Percentiles rank a stretch among this genome's conserved stretches.
phyloP scores from a whole-genome alignment of 805 yeast genomes.

The Saccharomycopsis javanensis region DNA sequence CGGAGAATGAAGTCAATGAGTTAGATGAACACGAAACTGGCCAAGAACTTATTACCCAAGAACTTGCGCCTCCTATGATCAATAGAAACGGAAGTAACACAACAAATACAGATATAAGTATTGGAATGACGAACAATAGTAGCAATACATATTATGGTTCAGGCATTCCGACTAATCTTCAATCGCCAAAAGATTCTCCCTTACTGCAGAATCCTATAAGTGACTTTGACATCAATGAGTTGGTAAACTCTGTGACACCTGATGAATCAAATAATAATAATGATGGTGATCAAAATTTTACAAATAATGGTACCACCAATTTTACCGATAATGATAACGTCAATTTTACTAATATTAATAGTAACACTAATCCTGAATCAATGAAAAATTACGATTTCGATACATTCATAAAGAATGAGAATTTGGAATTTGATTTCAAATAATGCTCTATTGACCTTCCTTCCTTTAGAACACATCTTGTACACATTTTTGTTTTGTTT shows the following conservation, averaged over 20 bases:
- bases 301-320: neutral
- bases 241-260: neutral
- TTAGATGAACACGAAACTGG: neutral
- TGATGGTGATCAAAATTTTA: neutral
- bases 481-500: neutral
- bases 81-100: slow-evolving; percentile 1
- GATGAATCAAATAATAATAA: neutral
- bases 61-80: neutral
- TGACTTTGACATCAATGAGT: neutral
- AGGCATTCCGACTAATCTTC: neutral
- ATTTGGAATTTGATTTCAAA: slow-evolving; percentile 4
- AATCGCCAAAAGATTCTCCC: neutral
- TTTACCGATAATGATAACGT: neutral
- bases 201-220: neutral
- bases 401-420: slow-evolving; percentile 3
- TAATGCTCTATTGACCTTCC: neutral
- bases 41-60: too few relatives aligned
- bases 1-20: slow-evolving; percentile 26
- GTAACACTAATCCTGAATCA: neutral
- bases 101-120: neutral
- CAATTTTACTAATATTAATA: neutral
- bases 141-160: neutral
- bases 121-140: neutral
- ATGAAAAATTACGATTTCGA: neutral
- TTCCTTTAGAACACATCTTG: neutral